Percentiles rank a stretch among this genome's conserved stretches.
Evolutionary conservation across 352 stramenopile genomes (phyloP).

Genomic region (Globisporangium spinosum): DNA sequence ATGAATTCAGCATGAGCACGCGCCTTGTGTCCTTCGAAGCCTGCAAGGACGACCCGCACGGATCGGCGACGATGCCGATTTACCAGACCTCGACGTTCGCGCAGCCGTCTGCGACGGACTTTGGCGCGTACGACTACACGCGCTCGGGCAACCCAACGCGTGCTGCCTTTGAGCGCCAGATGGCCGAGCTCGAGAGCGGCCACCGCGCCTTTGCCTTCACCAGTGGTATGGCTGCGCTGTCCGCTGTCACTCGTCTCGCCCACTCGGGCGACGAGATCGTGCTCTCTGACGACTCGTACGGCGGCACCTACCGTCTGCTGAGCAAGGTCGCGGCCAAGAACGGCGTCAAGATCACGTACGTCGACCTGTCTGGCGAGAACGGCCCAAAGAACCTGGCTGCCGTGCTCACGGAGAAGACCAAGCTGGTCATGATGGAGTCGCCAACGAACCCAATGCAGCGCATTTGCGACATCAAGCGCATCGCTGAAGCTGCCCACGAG

Average conservation of each 20-base stretch:
- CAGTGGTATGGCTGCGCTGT: slow-evolving; percentile 95
- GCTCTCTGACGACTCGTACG: slow-evolving; percentile 94
- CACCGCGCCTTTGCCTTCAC: slow-evolving; percentile 89
- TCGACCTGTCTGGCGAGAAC: slow-evolving; percentile 72
- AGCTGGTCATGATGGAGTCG: slow-evolving; percentile 96
- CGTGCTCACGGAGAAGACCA: slow-evolving; percentile 72
- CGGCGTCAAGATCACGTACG: slow-evolving; percentile 75
- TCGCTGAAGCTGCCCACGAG: slow-evolving; percentile 79
- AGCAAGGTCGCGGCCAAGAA: slow-evolving; percentile 85
- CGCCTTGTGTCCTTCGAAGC: slow-evolving; percentile 75
- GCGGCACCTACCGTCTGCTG: slow-evolving; percentile 93
- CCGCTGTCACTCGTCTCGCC: slow-evolving; percentile 89
- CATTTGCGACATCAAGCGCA: slow-evolving; percentile 90
- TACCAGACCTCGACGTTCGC: slow-evolving; percentile 91
- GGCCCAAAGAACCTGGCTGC: slow-evolving; percentile 60
- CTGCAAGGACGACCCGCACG: slow-evolving; percentile 88
- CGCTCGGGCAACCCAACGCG: slow-evolving; percentile 92
- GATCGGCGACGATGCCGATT: slow-evolving; percentile 89
- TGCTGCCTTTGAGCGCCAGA: slow-evolving; percentile 89
- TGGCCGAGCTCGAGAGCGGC: slow-evolving; percentile 79
- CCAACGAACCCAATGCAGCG: slow-evolving; percentile 96
- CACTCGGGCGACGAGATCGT: slow-evolving; percentile 91
- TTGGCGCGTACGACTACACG: slow-evolving; percentile 93
- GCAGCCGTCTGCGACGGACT: slow-evolving; percentile 85
- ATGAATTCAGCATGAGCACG: slow-evolving; percentile 70